Conservation (phyloP, 2,329 filamentous ascomycete species). For the Fusarium keratoplasticum region DNA sequence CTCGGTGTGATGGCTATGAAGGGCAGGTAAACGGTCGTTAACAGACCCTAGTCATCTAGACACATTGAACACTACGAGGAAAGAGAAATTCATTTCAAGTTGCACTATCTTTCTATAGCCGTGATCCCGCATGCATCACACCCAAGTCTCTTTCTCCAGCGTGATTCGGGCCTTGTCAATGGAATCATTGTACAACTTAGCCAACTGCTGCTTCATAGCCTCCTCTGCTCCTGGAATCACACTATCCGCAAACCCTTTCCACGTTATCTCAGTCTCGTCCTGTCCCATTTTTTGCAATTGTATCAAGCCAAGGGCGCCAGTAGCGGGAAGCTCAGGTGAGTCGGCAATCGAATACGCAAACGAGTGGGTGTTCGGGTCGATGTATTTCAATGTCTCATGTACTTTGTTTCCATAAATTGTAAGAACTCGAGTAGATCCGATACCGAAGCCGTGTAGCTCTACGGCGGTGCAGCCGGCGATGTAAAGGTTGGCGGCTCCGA, state of each 20-base stretch:
- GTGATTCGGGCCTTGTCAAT: not conserved
- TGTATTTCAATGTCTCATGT: not conserved
- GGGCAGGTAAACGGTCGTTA: too few species aligned
- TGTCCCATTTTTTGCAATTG: not conserved
- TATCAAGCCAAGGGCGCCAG: not conserved
- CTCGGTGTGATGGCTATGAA: too few species aligned
- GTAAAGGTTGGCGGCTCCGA: not conserved
- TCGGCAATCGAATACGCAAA: not conserved
- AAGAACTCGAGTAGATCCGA: not conserved
- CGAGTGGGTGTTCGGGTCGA: not conserved
- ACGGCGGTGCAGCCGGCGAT: not conserved
- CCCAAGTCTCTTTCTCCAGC: not conserved
- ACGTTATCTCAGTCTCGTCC: not conserved
- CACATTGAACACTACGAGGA: not conserved
- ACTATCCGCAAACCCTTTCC: not conserved
- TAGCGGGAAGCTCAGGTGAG: not conserved
- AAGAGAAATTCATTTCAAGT: not conserved
- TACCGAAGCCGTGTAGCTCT: not conserved
- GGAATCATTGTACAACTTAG: not conserved
- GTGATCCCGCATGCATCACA: too few species aligned
- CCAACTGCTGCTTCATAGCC: not conserved
- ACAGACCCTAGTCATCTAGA: too few species aligned
- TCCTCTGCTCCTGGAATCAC: not conserved
- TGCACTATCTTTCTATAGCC: accelerated
- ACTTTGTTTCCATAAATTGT: not conserved